phyloP scores from a whole-genome alignment of 208 protist species.

The Angomonas deanei region DNA sequence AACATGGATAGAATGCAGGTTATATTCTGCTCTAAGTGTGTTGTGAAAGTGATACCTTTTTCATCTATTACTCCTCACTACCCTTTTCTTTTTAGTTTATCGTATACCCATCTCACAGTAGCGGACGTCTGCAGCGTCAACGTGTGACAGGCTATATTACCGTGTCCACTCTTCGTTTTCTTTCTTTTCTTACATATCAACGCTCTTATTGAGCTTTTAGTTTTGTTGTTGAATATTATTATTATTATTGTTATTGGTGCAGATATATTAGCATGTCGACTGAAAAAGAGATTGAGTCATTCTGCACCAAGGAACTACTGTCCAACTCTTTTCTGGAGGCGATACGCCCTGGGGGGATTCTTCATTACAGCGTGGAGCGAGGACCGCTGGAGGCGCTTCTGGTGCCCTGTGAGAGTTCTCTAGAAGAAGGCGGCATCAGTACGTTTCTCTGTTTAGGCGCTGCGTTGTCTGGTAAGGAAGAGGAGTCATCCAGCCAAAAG shows the following conservation, averaged over 20 bases:
- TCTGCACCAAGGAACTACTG: constrained; percentile 24
- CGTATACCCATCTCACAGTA: too few relatives aligned
- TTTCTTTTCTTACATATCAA: too few relatives aligned
- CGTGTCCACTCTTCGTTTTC: too few relatives aligned
- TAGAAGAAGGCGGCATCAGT: constrained; percentile 18
- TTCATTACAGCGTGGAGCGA: constrained; percentile 16
- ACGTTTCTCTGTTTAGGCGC: constrained; percentile 19
- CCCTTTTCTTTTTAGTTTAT: too few relatives aligned
- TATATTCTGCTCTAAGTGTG: too few relatives aligned
- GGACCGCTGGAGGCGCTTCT: constrained; percentile 45
- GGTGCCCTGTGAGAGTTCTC: constrained; percentile 38
- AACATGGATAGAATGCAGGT: too few relatives aligned
- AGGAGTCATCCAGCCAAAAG: neutral
- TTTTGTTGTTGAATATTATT: too few relatives aligned
- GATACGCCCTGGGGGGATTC: constrained; percentile 39
- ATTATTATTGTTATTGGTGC: neutral
- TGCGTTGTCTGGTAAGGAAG: neutral
- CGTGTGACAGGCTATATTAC: too few relatives aligned
- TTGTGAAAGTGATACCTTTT: too few relatives aligned
- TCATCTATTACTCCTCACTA: too few relatives aligned
- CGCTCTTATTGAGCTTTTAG: too few relatives aligned
- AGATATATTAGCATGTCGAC: constrained; percentile 5
- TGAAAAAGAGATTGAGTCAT: constrained; percentile 2
- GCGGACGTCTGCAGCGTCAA: too few relatives aligned
- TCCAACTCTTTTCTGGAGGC: constrained; percentile 42